These are phyloP conservation scores for Smithsoniella earleae DNA, from an alignment of 163 green algal genomes.

Conservation along the genomic window DNA sequence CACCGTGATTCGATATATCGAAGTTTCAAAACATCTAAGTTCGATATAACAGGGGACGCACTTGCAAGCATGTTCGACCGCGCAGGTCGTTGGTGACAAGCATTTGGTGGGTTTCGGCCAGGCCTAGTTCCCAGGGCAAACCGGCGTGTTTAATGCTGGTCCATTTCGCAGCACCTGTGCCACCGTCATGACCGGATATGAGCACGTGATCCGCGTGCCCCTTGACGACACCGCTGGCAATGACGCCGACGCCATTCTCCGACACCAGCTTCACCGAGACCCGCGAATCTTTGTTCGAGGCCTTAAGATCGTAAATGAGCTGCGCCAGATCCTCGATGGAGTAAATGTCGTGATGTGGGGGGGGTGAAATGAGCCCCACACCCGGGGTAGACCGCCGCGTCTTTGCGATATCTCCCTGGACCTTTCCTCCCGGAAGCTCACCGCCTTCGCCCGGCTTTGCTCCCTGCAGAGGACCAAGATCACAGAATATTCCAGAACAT, in stretches of 20 bases:
- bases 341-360: constrained; percentile 95
- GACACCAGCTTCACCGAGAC: constrained; percentile 90
- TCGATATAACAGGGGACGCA: no score
- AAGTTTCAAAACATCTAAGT: no score
- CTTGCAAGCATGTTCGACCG: constrained; percentile 71
- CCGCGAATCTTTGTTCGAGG: constrained; percentile 70
- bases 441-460: constrained; percentile 85
- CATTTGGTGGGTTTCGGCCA: constrained; percentile 91
- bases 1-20: no score
- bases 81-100: constrained; percentile 91
- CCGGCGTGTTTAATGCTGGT: constrained; percentile 77
- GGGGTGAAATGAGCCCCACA: constrained; percentile 87
- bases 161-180: constrained; percentile 87
- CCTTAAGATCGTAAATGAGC: constrained; percentile 97
- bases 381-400: constrained; percentile 77
- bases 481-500: neutral
- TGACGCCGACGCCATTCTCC: constrained; percentile 87
- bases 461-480: constrained; percentile 43
- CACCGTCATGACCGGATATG: constrained; percentile 87
- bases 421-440: constrained; percentile 83
- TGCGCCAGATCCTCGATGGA: constrained; percentile 93
- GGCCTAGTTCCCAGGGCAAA: constrained; percentile 87
- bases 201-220: constrained; percentile 92
- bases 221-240: constrained; percentile 75
- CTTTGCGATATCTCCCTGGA: constrained; percentile 83